Evolutionary conservation across 768 basidiomycete species (phyloP).

Genomic region (Suillus alpinus): DNA sequence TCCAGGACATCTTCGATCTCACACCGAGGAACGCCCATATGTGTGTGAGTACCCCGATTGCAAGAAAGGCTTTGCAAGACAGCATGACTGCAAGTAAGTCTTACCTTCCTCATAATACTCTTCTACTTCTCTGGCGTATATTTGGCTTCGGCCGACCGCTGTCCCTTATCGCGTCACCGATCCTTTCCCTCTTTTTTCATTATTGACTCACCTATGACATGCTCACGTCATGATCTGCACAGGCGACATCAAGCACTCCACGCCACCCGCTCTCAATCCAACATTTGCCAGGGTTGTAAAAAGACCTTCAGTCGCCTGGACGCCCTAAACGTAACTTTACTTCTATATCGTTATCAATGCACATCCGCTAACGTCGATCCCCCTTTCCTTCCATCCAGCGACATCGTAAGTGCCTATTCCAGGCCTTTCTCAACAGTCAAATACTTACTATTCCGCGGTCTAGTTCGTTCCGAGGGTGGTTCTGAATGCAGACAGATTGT

Average conservation of each 20-base stretch:
- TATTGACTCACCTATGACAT: slow-evolving; percentile 1
- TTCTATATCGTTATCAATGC: slow-evolving; percentile 9
- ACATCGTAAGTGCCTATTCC: slow-evolving; percentile 57
- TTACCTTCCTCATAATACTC: neutral
- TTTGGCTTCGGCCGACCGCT: neutral
- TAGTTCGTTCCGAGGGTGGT: slow-evolving; percentile 84
- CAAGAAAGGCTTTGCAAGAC: slow-evolving; percentile 91
- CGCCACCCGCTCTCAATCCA: slow-evolving; percentile 75
- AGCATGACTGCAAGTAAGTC: slow-evolving; percentile 95
- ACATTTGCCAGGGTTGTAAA: slow-evolving; percentile 88
- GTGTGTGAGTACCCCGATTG: slow-evolving; percentile 93
- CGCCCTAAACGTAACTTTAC: slow-evolving; percentile 81
- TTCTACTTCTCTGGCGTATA: neutral
- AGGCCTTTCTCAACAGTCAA: slow-evolving; percentile 18
- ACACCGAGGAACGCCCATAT: slow-evolving; percentile 94
- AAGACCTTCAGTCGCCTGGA: slow-evolving; percentile 94
- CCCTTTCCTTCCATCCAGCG: slow-evolving; percentile 45
- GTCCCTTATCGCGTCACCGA: neutral
- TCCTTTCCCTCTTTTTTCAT: neutral
- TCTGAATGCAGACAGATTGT: slow-evolving; percentile 62
- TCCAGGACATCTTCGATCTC: slow-evolving; percentile 87
- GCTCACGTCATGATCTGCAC: slow-evolving; percentile 10
- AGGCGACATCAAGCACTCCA: slow-evolving; percentile 92
- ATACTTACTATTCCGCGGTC: slow-evolving; percentile 23
- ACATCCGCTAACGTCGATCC: slow-evolving; percentile 17